Percentiles rank a stretch among this genome's conserved stretches.
phyloP scores from a whole-genome alignment of 495 filamentous ascomycete species.

The Talaromyces borbonicus region DNA sequence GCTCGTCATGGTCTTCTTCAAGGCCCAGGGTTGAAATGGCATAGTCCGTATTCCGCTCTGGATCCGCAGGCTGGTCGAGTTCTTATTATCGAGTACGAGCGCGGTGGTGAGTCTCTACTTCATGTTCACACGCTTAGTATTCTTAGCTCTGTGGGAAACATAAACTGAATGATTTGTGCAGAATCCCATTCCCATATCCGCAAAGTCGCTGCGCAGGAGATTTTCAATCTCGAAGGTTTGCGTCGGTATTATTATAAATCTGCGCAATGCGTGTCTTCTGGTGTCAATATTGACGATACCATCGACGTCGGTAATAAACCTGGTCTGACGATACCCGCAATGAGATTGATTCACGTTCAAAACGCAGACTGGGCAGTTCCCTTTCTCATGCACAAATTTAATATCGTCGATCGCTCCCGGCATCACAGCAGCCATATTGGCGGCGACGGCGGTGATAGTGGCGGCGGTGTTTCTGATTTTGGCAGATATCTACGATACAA shows the following conservation, averaged over 20 bases:
- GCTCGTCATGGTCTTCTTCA: constrained; percentile 7
- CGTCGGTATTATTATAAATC: constrained; percentile 27
- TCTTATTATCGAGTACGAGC: constrained; percentile 31
- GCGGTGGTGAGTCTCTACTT: constrained; percentile 13
- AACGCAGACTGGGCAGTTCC: constrained; percentile 42
- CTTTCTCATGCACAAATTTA: constrained; percentile 44
- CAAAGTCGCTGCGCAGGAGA: constrained; percentile 39
- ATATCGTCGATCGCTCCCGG: constrained; percentile 26
- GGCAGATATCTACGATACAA: constrained; percentile 38
- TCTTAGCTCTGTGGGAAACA: too few species aligned
- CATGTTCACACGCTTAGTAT: too few species aligned
- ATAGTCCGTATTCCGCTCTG: constrained; percentile 22
- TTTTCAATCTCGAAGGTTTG: constrained; percentile 30
- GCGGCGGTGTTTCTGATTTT: constrained; percentile 38
- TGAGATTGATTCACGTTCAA: constrained; percentile 46
- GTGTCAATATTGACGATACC: too few species aligned
- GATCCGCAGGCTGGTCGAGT: constrained; percentile 22
- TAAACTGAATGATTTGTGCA: background rate
- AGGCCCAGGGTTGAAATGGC: constrained; percentile 30
- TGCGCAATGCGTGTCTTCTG: too few species aligned
- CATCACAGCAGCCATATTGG: too few species aligned
- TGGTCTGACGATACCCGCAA: constrained; percentile 23
- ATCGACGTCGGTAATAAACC: background rate
- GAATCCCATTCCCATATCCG: constrained; percentile 18
- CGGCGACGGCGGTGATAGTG: too few species aligned